Evolutionary conservation across 106 monocot species (phyloP), one percentile per base, ranked within the genome.

Genomic region (Apostasia ramifera): DNA sequence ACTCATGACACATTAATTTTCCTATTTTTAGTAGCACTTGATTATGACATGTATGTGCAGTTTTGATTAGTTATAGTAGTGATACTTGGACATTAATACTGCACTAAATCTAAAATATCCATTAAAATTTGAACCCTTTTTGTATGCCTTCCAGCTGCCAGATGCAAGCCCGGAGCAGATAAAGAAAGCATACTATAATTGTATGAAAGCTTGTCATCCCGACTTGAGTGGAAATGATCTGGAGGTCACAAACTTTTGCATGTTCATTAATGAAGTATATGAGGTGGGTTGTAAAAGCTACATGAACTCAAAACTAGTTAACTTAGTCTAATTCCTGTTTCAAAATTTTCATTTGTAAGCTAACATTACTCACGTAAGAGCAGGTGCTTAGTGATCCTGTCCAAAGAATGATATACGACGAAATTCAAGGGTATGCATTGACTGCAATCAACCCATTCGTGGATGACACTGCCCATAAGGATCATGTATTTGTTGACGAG

Each of bases 301-400:
- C 55, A 50, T 40, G 10, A 75, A 66, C 47, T 68, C 38, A 45
- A 40, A 51, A 49, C 26, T 14, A 8, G 15, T 55, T 50, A 5
- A 49, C 60, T 26, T 10, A 51, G 39, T 51, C 62, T 44, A 15
- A 7, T 3, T 39, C 11, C 47, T 10, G 46, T 12, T 47, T 1
- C 9, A 63, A 53, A 40, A 66, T 52, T 61, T 40, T 10, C 49
- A 46, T 66, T 74, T 14, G 47, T 55, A 57, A 55, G 48, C 70
- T 80, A 78, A 85, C 67, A 56, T 73, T 67, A 60, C 66, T 81
- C 57, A 69, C 47, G 59, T 15, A 82, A 86, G 70, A 57, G 40
- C 95, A 97, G 97, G 97, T 97, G 11, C 84, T 97, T 57, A 92
- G 92, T 43, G 97, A 97, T 83, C 97, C 97, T 48, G 61, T 97